These are phyloP conservation scores for Wickerhamomyces bovis DNA, from an alignment of 805 yeast species.

Conservation along the genomic window DNA sequence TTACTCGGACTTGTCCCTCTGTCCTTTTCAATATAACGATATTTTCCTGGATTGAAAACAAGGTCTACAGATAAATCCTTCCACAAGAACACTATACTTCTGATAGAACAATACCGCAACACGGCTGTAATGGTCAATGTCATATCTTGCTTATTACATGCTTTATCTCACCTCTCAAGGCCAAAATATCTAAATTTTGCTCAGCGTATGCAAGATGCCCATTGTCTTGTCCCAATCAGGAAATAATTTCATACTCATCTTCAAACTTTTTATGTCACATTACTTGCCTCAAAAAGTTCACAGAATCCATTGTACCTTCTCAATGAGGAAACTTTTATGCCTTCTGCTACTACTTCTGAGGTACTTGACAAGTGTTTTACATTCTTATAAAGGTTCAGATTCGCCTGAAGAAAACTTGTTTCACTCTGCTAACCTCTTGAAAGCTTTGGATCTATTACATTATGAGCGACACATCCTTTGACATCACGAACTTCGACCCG, in stretches of 20 bases:
- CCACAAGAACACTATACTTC: too few species aligned
- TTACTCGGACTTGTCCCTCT: too few species aligned
- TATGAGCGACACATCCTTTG: slow-evolving; percentile 3
- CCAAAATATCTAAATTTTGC: not conserved
- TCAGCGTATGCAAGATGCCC: not conserved
- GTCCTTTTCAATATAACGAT: too few species aligned
- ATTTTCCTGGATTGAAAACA: too few species aligned
- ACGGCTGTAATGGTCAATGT: too few species aligned
- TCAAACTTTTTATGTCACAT: not conserved
- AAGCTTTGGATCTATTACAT: not conserved
- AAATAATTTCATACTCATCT: not conserved
- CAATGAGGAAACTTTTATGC: not conserved
- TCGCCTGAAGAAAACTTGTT: not conserved
- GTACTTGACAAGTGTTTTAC: not conserved
- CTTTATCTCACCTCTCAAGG: not conserved
- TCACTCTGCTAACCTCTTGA: not conserved
- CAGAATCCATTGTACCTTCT: not conserved
- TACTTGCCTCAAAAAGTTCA: not conserved
- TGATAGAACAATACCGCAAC: too few species aligned
- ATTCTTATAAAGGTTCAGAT: not conserved
- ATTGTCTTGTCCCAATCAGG: slow-evolving; percentile 8
- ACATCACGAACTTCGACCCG: slow-evolving; percentile 20
- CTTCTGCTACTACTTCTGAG: not conserved
- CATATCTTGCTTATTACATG: not conserved
- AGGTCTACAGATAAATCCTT: too few species aligned